Evolutionary conservation across 2,329 filamentous ascomycete species (phyloP), one percentile per base, ranked within the genome.

Genomic region (Fusarium gaditjirri): DNA sequence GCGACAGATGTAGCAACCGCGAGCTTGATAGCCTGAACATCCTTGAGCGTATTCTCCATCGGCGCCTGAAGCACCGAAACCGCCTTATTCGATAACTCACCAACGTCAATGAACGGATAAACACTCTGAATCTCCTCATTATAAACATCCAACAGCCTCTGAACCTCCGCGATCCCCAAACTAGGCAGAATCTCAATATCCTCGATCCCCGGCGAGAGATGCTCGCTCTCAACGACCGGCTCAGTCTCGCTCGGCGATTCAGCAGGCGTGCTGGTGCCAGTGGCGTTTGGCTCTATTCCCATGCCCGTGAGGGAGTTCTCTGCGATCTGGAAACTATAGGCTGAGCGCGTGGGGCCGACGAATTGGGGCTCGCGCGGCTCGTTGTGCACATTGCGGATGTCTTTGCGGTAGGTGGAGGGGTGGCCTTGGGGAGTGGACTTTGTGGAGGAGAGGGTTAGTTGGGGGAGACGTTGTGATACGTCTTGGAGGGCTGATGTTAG

Each of bases 321-420:
- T 0, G 62, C 62, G 11, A 65, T 65, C n/a, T 65, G 62, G 17
- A 65, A 65, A 11, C 62, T 64, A 8, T 55, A 65, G 3, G 62
- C 62, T 9, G 62, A 65, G 29, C 62, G 39, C 8, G 50, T 65
- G 0, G 62, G 62, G 1, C 62, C 62, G 0, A 65, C 49, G 31
- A 64, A 65, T 17, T 64, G 62, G 5, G 62, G 62, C 8, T 65
- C 47, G 3, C 59, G 44, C 9, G 62, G 62, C 4, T 49, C 62
- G 5, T 12, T 57, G 14, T 25, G 47, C 2, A 56, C 59, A 8
- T 65, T 64, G 14, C 62, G 59, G 8, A 64, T n/a, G 14, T 65
- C 62, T 17, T 29, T 35, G 29, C 29, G 53, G 25, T 65, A 65
- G 8, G 59, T 42, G 4, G 62, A 56, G 3, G 21, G 6, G 6